Base-by-base conservation (phyloP, 2,329 filamentous ascomycete species). In the Stachybotrys echinatus region DNA sequence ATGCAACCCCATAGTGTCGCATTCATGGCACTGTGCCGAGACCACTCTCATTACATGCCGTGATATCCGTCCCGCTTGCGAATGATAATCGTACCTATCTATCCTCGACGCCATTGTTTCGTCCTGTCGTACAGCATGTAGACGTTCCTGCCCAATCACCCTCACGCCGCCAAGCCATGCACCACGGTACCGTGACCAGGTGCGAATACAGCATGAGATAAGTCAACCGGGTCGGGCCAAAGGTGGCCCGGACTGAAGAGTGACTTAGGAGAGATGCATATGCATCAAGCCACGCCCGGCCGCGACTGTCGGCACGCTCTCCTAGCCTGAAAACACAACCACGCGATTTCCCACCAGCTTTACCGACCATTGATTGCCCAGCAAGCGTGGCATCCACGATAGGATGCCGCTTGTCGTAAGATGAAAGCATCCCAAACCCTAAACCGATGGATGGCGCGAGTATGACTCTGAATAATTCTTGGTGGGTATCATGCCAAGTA, bases 401-500 rank as follows among this genome's bases (percentile, higher is more conserved):
- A 34, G 27, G 14, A 34, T 34, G 27, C 14, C 14, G 3, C 14
- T 34, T n/a, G n/a, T n/a, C n/a, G n/a, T n/a, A n/a, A n/a, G n/a
- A n/a, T n/a, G n/a, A n/a, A n/a, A n/a, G n/a, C n/a, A n/a, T n/a
- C n/a, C n/a, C n/a, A n/a, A n/a, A n/a, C n/a, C n/a, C 27, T 34
- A 14, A 34, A 34, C 27, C 27, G 27, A 34, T 8, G 27, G 27
- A 34, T 34, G 27, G 14, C 27, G 27, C 27, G 14, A 34, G 14
- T 34, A 34, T 34, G 27, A 14, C 27, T 14, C 10, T 34, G 27
- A 10, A 10, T 8, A 34, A 34, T 34, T 14, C 10, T 10, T 34
- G 10, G 27, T 34, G 27, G 27, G 27, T 34, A 34, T 80, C 81
- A 96, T 61, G 92, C 92, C 57, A 97, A 84, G 69, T 97, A 97